Evolutionary conservation across 495 filamentous ascomycete genomes (phyloP).

Genomic region (Penicillium bovifimosum): DNA sequence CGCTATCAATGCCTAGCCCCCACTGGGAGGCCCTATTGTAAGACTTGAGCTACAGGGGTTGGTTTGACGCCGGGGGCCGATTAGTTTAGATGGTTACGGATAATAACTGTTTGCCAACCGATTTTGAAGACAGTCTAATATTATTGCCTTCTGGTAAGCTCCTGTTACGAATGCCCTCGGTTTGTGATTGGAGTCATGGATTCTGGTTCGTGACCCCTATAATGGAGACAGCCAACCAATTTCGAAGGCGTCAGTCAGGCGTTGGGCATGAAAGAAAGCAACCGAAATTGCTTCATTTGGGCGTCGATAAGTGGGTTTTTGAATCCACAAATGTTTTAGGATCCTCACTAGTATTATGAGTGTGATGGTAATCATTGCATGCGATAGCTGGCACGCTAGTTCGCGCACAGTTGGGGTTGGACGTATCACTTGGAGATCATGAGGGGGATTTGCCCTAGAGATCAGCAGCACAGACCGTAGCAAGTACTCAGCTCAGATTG

Average conservation of each 20-base stretch:
- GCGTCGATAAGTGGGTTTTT: conserved; percentile 9
- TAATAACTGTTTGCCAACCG: not conserved
- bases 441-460: not conserved
- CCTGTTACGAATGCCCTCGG: not conserved
- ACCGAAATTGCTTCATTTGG: conserved; percentile 1
- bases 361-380: not conserved
- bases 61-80: not conserved
- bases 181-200: too few species aligned
- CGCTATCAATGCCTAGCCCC: not conserved
- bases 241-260: conserved; percentile 17
- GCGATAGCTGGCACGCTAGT: not conserved
- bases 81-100: not conserved
- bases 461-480: conserved; percentile 6
- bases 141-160: not conserved
- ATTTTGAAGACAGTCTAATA: not conserved
- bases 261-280: conserved; percentile 25
- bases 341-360: not conserved
- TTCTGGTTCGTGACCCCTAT: not conserved
- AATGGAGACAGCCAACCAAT: conserved; percentile 7
- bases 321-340: not conserved
- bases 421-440: conserved; percentile 7
- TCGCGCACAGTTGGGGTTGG: conserved; percentile 1
- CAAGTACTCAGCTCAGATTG: conserved; percentile 4
- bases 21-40: not conserved
- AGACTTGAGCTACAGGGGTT: not conserved